Percentiles rank a stretch among this genome's conserved stretches.
phyloP scores from a whole-genome alignment of 2,329 filamentous ascomycete species.

The Cordyceps cicadae region DNA sequence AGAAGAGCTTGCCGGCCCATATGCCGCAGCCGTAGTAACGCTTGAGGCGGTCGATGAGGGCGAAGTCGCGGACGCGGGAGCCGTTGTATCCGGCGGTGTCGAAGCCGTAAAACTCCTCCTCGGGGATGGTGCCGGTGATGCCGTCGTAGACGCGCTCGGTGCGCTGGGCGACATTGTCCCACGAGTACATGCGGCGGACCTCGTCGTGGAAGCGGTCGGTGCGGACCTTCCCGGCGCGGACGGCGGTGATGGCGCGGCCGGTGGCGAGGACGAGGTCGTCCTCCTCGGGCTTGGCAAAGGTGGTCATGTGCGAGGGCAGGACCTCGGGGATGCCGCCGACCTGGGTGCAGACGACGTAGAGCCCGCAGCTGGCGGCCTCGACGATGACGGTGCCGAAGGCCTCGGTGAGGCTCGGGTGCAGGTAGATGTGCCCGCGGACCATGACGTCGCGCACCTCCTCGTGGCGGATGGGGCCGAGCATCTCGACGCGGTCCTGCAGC shows the following conservation, averaged over 20 bases:
- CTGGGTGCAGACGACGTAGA: constrained; percentile 94
- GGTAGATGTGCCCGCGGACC: constrained; percentile 92
- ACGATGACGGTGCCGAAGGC: constrained; percentile 98
- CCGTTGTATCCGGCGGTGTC: constrained; percentile 63
- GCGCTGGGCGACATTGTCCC: constrained; percentile 88
- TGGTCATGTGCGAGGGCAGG: constrained; percentile 90
- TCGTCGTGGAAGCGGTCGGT: constrained; percentile 95
- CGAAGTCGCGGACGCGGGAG: constrained; percentile 72
- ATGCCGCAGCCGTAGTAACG: constrained; percentile 96
- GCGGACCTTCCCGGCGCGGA: constrained; percentile 78
- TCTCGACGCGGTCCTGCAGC: constrained; percentile 84
- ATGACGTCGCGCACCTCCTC: constrained; percentile 97
- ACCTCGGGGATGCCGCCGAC: constrained; percentile 97
- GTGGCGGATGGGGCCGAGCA: constrained; percentile 85
- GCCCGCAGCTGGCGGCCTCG: constrained; percentile 87
- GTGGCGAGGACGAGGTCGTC: constrained; percentile 89
- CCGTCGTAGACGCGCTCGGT: constrained; percentile 94
- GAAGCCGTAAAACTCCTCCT: constrained; percentile 82
- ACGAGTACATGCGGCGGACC: constrained; percentile 97
- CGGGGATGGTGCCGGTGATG: constrained; percentile 76
- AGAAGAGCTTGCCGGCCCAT: constrained; percentile 97
- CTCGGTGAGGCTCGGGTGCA: constrained; percentile 90
- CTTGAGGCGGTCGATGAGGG: constrained; percentile 89
- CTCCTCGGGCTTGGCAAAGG: constrained; percentile 93
- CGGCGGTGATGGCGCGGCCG: constrained; percentile 74